phyloP scores from a whole-genome alignment of 2,329 filamentous ascomycete genomes.

The Arthrobotrys musiformis region DNA sequence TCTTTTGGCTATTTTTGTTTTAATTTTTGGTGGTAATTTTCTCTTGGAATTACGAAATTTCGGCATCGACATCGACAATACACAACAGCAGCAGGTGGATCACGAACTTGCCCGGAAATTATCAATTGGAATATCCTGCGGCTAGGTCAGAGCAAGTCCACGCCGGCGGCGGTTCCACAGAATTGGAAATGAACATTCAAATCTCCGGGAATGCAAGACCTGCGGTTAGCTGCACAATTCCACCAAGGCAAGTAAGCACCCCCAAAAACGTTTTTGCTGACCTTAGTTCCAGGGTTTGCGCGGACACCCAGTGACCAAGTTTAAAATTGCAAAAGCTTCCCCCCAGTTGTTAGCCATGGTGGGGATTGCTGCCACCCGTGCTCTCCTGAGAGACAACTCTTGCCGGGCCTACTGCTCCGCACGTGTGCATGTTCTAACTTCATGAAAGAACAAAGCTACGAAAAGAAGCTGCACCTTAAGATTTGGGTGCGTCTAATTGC shows the following conservation, averaged over 20 bases:
- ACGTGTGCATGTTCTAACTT: conserved; percentile 17
- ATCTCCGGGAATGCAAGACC: conserved; percentile 40
- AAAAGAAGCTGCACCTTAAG: conserved; percentile 28
- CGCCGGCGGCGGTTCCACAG: conserved; percentile 39
- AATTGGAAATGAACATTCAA: conserved; percentile 48
- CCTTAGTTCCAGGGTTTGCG: conserved; percentile 20
- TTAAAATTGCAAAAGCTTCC: conserved; percentile 26
- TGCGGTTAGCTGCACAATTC: conserved; percentile 14
- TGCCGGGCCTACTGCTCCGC: conserved; percentile 33
- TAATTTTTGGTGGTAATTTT: not conserved
- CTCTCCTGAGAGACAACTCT: conserved; percentile 14
- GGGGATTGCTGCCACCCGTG: conserved; percentile 25
- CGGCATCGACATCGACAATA: conserved; percentile 6
- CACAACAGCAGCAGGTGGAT: conserved; percentile 13
- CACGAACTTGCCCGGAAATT: conserved; percentile 31
- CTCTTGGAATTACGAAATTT: conserved; percentile 13
- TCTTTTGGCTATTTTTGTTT: not conserved
- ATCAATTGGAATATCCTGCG: conserved; percentile 27
- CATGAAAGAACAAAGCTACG: conserved; percentile 12
- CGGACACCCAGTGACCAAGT: conserved; percentile 16
- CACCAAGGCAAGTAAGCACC: conserved; percentile 2
- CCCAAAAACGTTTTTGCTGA: conserved; percentile 5
- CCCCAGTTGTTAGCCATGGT: conserved; percentile 8
- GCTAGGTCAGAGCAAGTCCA: conserved; percentile 10
- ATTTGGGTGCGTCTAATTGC: conserved; percentile 52